A percentile compares a stretch with the other conserved stretches of the same genome.
Conservation (phyloP, 805 yeast genomes). For the Wickerhamiella australiensis region DNA sequence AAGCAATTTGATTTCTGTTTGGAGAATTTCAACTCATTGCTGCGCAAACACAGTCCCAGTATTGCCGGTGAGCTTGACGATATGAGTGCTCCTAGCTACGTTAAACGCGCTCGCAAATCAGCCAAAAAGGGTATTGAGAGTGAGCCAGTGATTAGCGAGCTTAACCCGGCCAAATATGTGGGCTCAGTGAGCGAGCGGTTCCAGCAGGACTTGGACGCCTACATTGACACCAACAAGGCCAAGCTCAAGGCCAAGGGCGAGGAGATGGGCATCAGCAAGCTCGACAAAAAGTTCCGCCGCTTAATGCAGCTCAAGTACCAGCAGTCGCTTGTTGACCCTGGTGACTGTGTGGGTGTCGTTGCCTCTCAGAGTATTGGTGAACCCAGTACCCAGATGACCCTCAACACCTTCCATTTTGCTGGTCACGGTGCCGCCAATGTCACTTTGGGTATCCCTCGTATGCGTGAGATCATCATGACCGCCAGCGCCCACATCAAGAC, state of each 20-base stretch:
- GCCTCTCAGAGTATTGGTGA: conserved; percentile 98
- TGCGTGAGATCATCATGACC: conserved; percentile 99
- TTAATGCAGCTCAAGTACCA: conserved; percentile 96
- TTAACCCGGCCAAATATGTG: conserved; percentile 76
- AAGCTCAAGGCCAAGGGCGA: conserved; percentile 20
- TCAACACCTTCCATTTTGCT: conserved; percentile 94
- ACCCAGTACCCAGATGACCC: conserved; percentile 98
- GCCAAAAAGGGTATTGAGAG: conserved; percentile 46
- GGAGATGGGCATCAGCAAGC: conserved; percentile 40
- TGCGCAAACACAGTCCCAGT: conserved; percentile 77
- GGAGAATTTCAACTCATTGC: conserved; percentile 77
- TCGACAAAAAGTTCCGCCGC: conserved; percentile 79
- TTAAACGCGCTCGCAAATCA: conserved; percentile 69
- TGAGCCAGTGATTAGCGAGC: conserved; percentile 80
- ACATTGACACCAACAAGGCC: conserved; percentile 43
- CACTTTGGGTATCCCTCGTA: conserved; percentile 98
- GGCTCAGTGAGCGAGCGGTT: conserved; percentile 91
- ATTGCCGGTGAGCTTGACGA: conserved; percentile 64
- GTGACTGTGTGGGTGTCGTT: conserved; percentile 96
- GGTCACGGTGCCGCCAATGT: conserved; percentile 99
- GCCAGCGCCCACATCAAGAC: conserved; percentile 92
- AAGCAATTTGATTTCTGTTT: conserved; percentile 85
- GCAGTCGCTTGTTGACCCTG: conserved; percentile 90
- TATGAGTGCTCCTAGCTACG: conserved; percentile 64
- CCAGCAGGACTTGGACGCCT: conserved; percentile 65